Conservation (phyloP, 306 rosid genomes). For the Inga oerstediana region DNA sequence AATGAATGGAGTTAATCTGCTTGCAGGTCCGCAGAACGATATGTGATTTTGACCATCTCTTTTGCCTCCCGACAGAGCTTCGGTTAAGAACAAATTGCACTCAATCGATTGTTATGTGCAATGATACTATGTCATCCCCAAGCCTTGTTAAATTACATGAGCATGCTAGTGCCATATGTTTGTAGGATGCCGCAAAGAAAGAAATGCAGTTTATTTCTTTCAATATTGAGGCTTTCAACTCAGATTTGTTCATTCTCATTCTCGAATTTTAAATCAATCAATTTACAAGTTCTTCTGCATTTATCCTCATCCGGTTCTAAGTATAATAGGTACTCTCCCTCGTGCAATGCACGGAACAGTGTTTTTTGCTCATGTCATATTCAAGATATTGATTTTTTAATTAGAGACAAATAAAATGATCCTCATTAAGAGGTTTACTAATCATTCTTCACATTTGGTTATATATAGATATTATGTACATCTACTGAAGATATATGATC, state of each 20-base stretch:
- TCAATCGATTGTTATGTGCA: neutral
- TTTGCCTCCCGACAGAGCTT: neutral
- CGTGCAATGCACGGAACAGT: too few relatives aligned
- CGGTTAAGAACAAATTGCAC: neutral
- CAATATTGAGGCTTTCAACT: neutral
- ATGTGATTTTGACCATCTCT: neutral
- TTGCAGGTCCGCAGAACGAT: neutral
- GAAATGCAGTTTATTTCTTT: neutral
- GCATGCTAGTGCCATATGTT: neutral
- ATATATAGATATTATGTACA: too few relatives aligned
- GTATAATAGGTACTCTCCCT: too few relatives aligned
- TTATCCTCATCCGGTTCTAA: too few relatives aligned
- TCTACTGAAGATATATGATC: too few relatives aligned
- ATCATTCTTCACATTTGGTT: too few relatives aligned
- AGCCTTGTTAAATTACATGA: neutral
- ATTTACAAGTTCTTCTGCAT: too few relatives aligned
- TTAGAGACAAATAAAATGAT: too few relatives aligned
- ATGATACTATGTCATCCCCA: neutral
- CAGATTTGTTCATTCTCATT: neutral
- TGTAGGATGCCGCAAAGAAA: neutral
- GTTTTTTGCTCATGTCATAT: too few relatives aligned
- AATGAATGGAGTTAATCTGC: neutral
- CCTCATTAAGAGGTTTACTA: too few relatives aligned
- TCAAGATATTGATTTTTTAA: too few relatives aligned
- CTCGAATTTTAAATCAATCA: neutral